phyloP scores from a whole-genome alignment of 2,329 filamentous ascomycete genomes.

The Rachicladosporium sp. region DNA sequence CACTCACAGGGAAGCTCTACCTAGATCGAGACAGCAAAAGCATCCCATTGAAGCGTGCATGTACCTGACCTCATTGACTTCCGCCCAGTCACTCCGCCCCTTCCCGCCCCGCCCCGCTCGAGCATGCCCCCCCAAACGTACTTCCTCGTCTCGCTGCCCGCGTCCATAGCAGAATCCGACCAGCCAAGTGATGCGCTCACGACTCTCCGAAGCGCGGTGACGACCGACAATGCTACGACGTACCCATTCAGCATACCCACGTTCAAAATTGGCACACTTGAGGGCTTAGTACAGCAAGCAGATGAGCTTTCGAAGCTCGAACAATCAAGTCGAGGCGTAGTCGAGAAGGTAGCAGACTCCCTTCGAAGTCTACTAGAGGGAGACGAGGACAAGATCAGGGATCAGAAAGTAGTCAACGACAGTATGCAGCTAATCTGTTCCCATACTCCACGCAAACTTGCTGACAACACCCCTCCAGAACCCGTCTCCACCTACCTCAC shows the following conservation, averaged over 20 bases:
- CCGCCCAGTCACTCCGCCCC: neutral
- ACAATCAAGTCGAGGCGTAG: constrained; percentile 63
- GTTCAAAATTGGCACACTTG: constrained; percentile 95
- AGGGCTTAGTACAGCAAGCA: constrained; percentile 88
- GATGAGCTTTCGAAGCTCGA: constrained; percentile 90
- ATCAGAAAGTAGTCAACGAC: constrained; percentile 90
- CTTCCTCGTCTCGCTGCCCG: constrained; percentile 79
- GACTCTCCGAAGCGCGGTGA: constrained; percentile 59
- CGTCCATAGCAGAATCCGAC: constrained; percentile 69
- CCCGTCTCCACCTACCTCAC: constrained; percentile 86
- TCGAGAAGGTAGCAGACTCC: constrained; percentile 78
- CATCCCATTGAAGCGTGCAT: too few species aligned
- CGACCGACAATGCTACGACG: constrained; percentile 62
- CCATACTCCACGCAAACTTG: neutral
- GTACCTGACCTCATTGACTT: too few species aligned
- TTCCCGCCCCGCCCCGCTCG: neutral
- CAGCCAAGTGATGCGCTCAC: constrained; percentile 71
- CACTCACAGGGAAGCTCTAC: neutral
- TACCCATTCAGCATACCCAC: constrained; percentile 72
- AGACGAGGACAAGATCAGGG: constrained; percentile 66
- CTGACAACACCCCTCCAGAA: constrained; percentile 42
- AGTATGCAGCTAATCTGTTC: constrained; percentile 43
- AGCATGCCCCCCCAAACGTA: constrained; percentile 46
- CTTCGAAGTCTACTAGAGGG: constrained; percentile 71
- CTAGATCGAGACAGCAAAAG: constrained; percentile 1